Conservation (phyloP, 345 rosid species). For the Corchorus olitorius region DNA sequence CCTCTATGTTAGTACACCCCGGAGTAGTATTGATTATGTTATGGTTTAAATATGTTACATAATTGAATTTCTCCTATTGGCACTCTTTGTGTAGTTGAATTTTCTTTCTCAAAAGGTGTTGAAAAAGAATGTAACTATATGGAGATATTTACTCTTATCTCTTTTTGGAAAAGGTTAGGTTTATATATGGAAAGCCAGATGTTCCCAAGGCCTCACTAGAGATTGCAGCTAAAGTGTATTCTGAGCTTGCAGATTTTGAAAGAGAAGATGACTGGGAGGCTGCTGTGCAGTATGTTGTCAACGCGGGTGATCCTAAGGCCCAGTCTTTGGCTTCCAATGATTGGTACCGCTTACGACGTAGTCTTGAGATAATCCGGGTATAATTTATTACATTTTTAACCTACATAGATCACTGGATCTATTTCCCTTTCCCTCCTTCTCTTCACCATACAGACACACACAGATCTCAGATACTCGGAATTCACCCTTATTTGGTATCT, state of each 20-base stretch:
- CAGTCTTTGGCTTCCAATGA: slow-evolving; percentile 66
- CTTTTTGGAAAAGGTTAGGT: slow-evolving; percentile 48
- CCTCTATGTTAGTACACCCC: neutral
- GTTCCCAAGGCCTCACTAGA: slow-evolving; percentile 83
- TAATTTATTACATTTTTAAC: neutral
- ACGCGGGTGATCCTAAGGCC: slow-evolving; percentile 78
- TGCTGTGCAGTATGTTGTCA: slow-evolving; percentile 75
- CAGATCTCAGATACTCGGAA: neutral
- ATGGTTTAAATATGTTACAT: slow-evolving; percentile 14
- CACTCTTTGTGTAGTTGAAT: neutral
- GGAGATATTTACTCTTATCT: slow-evolving; percentile 15
- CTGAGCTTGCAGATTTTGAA: slow-evolving; percentile 66
- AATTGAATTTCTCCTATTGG: neutral
- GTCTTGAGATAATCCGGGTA: slow-evolving; percentile 96
- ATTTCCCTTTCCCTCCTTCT: neutral
- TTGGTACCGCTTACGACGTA: slow-evolving; percentile 88
- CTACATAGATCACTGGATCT: neutral
- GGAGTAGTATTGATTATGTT: neutral
- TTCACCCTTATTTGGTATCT: slow-evolving; percentile 20
- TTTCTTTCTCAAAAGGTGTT: neutral
- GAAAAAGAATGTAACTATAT: neutral
- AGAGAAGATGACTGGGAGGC: slow-evolving; percentile 68
- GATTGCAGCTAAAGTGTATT: slow-evolving; percentile 56
- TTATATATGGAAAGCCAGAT: slow-evolving; percentile 85
- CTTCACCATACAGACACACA: neutral